Evolutionary conservation across 441 rosid species (phyloP).

Genomic region (Kokia cookei): DNA sequence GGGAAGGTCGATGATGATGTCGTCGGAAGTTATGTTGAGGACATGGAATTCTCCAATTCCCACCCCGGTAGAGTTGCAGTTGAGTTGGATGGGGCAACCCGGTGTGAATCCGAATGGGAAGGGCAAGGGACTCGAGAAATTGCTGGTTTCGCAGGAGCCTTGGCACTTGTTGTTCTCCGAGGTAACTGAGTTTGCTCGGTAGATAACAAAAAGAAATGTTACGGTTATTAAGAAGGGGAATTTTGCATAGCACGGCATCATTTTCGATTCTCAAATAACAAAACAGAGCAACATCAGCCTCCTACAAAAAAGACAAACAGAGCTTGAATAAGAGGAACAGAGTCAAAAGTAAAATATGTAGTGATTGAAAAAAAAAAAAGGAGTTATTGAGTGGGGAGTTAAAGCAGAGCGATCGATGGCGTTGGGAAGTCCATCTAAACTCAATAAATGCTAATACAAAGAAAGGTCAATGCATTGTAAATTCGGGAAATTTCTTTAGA

Average conservation of each 20-base stretch:
- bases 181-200: conserved; percentile 11
- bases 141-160: conserved; percentile 24
- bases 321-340: background rate
- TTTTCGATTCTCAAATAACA: conserved; percentile 1
- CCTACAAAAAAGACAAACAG: conserved; percentile 8
- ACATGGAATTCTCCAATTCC: conserved; percentile 41
- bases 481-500: background rate
- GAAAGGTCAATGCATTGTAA: conserved; percentile 21
- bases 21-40: conserved; percentile 35
- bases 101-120: conserved; percentile 68
- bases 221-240: background rate
- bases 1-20: conserved; percentile 33
- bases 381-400: background rate
- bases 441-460: conserved; percentile 35
- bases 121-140: conserved; percentile 14
- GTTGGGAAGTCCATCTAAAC: conserved; percentile 40
- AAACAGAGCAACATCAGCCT: conserved; percentile 12
- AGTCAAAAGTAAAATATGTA: background rate
- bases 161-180: conserved; percentile 6
- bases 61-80: conserved; percentile 21
- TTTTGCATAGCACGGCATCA: conserved; percentile 19
- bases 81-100: conserved; percentile 37
- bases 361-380: background rate
- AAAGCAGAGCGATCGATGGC: conserved; percentile 9
- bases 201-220: background rate